Evolutionary conservation across 345 rosid genomes (phyloP).

Genomic region (Citrus reticulata): DNA sequence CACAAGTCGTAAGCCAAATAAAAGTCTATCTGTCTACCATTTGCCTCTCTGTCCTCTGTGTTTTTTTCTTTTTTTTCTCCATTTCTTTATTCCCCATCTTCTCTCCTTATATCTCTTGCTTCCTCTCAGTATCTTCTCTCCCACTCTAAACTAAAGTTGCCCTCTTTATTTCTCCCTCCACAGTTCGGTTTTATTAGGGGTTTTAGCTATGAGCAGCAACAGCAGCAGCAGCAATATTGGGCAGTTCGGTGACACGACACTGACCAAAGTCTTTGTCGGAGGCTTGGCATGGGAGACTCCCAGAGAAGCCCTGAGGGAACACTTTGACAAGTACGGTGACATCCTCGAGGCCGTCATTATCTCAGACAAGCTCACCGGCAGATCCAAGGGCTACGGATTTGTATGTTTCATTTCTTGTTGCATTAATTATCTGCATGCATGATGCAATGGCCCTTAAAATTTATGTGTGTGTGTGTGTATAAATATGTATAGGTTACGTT

Average conservation of each 20-base stretch:
- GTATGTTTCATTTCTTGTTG: slow-evolving; percentile 30
- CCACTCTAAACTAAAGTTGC: not conserved
- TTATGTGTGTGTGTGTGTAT: not conserved
- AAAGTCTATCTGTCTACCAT: slow-evolving; percentile 38
- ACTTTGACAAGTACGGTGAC: slow-evolving; percentile 86
- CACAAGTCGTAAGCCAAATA: not conserved
- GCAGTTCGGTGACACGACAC: slow-evolving; percentile 83
- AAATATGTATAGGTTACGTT: slow-evolving; percentile 63
- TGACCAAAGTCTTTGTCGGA: slow-evolving; percentile 95
- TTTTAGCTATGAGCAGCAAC: slow-evolving; percentile 25
- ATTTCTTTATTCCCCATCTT: slow-evolving; percentile 25
- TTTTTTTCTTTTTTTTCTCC: slow-evolving; percentile 6
- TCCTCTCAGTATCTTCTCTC: slow-evolving; percentile 1
- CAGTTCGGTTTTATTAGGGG: not conserved
- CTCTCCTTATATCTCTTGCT: slow-evolving; percentile 20
- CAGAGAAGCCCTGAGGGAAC: slow-evolving; percentile 76
- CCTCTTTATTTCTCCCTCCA: not conserved
- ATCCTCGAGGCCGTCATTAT: slow-evolving; percentile 95
- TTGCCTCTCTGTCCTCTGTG: slow-evolving; percentile 46
- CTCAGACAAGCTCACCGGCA: slow-evolving; percentile 80
- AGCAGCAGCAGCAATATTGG: slow-evolving; percentile 24
- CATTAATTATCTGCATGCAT: too few relatives aligned
- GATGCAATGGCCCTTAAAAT: not conserved
- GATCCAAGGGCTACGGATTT: slow-evolving; percentile 99
- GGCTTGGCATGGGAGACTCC: slow-evolving; percentile 98